These are phyloP conservation scores for Monosporascus ibericus DNA, from an alignment of 2,329 filamentous ascomycete species.

Conservation along the genomic window DNA sequence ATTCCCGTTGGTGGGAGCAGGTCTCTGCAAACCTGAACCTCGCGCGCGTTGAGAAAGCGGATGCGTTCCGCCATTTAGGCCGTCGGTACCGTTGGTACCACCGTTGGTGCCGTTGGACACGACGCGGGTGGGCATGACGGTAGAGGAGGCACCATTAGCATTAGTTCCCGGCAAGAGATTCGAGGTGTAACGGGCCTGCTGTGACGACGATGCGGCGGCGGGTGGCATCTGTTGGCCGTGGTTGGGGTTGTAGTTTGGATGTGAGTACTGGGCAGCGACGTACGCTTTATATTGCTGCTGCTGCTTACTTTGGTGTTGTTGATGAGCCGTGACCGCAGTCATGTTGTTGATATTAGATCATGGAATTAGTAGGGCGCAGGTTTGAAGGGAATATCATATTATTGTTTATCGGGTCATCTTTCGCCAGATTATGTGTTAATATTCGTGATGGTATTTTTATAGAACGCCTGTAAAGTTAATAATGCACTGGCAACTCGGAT, in stretches of 20 bases:
- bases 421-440: too few relatives aligned
- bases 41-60: neutral
- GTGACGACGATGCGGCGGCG: neutral
- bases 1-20: neutral
- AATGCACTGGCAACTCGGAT: neutral
- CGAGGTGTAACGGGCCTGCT: constrained; percentile 1
- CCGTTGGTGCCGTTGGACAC: constrained; percentile 2
- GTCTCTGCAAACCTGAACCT: neutral
- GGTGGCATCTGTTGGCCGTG: neutral
- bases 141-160: neutral
- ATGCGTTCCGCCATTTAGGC: neutral
- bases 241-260: neutral
- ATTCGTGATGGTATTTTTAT: neutral
- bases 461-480: neutral
- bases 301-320: neutral
- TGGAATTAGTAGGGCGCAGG: neutral
- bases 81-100: neutral
- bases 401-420: too few relatives aligned
- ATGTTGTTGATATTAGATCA: neutral
- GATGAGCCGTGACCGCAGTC: neutral
- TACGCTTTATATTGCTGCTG: neutral
- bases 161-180: neutral
- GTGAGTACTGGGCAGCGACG: neutral
- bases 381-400: neutral
- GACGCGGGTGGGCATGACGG: constrained; percentile 1